Evolutionary conservation across 108 stramenopile genomes (phyloP), one percentile per base, ranked within the genome.

Genomic region (Cyclotella cryptica): DNA sequence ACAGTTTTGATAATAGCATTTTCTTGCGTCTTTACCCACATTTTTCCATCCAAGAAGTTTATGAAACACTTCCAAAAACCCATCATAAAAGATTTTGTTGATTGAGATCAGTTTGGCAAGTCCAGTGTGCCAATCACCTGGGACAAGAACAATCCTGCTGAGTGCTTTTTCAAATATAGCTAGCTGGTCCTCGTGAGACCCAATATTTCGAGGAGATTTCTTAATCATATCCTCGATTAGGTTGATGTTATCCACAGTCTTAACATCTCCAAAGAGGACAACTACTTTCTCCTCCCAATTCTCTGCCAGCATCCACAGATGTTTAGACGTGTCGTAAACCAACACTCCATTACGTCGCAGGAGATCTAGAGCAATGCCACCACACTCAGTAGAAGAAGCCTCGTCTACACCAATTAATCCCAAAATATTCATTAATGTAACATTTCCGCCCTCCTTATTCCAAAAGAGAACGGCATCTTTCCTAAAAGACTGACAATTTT

Each of bases 101-200:
- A 57, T 55, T 17, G 54, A 27, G 3, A 28, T 21, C 0, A 39
- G 10, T 35, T 22, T 57, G 8, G 39, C 39, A 27, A 70, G 40
- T 1, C 69, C 69, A 19, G 54, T 57, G 35, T 68, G 67, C 67
- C 67, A 68, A 46, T 68, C 47, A 3, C 67, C 67, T 1, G 67
- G 67, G 0, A 68, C 24, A 14, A 47, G 30, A 46, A 68, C 17
- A 15, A 68, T 28, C 6, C 49, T n/a, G 10, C 22, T 47, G 12
- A 68, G 10, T 21, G 67, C 46, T 18, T 51, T 30, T 14, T 49
- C 14, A 5, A 68, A 68, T 9, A 68, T 27, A 46, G 24, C 49
- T 0, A 49, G 30, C 46, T 68, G 67, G 7, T 26, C 26, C 11
- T 49, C 30, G 0, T 45, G 18, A n/a, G 24, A 27, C 10, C 18